phyloP scores from a whole-genome alignment of 768 basidiomycete species.

The Suillus lakei region DNA sequence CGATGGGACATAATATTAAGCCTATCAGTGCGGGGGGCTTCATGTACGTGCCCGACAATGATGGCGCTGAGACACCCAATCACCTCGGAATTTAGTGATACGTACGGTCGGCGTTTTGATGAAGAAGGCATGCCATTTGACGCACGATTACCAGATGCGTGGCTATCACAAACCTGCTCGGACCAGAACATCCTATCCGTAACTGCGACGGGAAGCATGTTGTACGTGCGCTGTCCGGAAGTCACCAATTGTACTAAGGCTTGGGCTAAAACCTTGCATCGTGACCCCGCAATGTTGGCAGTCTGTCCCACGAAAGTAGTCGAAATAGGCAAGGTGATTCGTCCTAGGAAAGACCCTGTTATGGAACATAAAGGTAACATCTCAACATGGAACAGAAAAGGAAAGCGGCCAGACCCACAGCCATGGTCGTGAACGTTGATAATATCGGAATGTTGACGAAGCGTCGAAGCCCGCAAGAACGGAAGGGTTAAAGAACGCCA shows the following conservation, averaged over 20 bases:
- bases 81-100: background rate
- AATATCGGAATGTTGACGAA: background rate
- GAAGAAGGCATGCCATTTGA: background rate
- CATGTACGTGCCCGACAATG: background rate
- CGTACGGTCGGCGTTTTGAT: background rate
- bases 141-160: background rate
- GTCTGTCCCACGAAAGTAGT: constrained; percentile 1
- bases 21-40: background rate
- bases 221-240: background rate
- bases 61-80: background rate
- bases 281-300: background rate
- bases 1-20: background rate
- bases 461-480: background rate
- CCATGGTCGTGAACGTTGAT: background rate
- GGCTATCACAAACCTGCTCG: background rate
- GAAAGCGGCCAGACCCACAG: background rate
- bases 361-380: background rate
- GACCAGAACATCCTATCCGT: background rate
- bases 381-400: background rate
- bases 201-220: background rate
- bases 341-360: background rate
- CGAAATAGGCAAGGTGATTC: background rate
- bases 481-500: background rate
- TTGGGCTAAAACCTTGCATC: background rate
- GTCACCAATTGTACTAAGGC: constrained; percentile 3